Conservation (phyloP, 306 rosid species). For the Prinsepia uniflora region DNA sequence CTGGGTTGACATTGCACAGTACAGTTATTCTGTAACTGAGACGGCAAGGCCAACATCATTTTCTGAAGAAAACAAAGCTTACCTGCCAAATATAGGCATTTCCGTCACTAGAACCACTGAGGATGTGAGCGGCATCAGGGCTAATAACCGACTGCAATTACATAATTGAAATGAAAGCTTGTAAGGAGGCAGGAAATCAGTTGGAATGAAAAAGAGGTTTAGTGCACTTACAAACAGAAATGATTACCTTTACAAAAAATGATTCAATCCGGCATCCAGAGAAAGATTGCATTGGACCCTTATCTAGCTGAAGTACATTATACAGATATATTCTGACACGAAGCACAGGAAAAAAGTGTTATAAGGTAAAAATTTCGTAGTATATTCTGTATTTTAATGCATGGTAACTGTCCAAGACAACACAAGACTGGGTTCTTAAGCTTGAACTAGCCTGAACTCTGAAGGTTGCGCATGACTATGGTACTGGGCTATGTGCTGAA, state of each 20-base stretch:
- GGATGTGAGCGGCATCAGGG: conserved; percentile 74
- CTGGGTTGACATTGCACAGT: conserved; percentile 38
- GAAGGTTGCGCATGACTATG: not conserved
- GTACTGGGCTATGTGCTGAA: not conserved
- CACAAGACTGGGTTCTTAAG: not conserved
- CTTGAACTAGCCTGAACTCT: not conserved
- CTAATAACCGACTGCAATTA: conserved; percentile 73
- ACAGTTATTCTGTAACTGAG: conserved; percentile 14
- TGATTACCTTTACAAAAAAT: conserved; percentile 81
- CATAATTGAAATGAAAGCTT: conserved; percentile 22
- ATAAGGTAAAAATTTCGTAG: not conserved
- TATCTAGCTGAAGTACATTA: conserved; percentile 72
- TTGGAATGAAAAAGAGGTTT: conserved; percentile 2
- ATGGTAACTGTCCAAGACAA: not conserved
- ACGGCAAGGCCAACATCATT: conserved; percentile 11
- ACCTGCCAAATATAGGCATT: conserved; percentile 90
- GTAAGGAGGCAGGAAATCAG: not conserved
- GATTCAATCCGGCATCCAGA: conserved; percentile 75
- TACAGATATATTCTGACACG: conserved; percentile 71
- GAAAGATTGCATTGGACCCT: conserved; percentile 70
- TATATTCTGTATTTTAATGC: not conserved
- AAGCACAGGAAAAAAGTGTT: not conserved
- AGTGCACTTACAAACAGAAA: not conserved
- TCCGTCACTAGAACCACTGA: conserved; percentile 87
- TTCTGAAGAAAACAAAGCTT: conserved; percentile 3